Conservation (phyloP, 2,329 filamentous ascomycete genomes). For the Aspergillus persii region DNA sequence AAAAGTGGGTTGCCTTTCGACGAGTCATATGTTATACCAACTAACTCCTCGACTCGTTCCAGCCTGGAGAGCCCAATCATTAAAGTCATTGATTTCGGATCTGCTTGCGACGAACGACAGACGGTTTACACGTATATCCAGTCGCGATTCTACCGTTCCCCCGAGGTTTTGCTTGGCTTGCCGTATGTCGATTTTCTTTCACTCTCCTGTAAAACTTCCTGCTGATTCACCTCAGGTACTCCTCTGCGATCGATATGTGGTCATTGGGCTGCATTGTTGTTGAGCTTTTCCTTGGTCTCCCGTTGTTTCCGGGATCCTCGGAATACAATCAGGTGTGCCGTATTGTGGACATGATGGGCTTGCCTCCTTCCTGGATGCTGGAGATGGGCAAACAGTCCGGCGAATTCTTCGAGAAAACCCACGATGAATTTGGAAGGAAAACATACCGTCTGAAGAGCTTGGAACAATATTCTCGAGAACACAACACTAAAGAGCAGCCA, state of each 20-base stretch:
- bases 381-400: conserved; percentile 98
- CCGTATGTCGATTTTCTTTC: conserved; percentile 51
- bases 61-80: conserved; percentile 96
- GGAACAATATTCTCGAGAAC: conserved; percentile 96
- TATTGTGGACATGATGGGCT: conserved; percentile 96
- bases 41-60: conserved; percentile 11
- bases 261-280: conserved; percentile 97
- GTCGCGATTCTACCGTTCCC: conserved; percentile 95
- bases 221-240: conserved; percentile 59
- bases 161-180: conserved; percentile 89
- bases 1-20: conserved; percentile 62
- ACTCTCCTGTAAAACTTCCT: not conserved
- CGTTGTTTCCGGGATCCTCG: conserved; percentile 92
- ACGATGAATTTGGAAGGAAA: conserved; percentile 88
- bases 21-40: not conserved
- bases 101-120: conserved; percentile 94
- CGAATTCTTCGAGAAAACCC: conserved; percentile 92
- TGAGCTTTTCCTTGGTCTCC: conserved; percentile 90
- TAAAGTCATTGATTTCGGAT: conserved; percentile 99
- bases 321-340: conserved; percentile 98
- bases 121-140: conserved; percentile 99
- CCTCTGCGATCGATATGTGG: conserved; percentile 99
- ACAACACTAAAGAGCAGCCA: conserved; percentile 94
- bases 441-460: conserved; percentile 93
- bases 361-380: conserved; percentile 97